Base-by-base conservation (phyloP, 2,329 filamentous ascomycete species). In the Fusarium devonianum region DNA sequence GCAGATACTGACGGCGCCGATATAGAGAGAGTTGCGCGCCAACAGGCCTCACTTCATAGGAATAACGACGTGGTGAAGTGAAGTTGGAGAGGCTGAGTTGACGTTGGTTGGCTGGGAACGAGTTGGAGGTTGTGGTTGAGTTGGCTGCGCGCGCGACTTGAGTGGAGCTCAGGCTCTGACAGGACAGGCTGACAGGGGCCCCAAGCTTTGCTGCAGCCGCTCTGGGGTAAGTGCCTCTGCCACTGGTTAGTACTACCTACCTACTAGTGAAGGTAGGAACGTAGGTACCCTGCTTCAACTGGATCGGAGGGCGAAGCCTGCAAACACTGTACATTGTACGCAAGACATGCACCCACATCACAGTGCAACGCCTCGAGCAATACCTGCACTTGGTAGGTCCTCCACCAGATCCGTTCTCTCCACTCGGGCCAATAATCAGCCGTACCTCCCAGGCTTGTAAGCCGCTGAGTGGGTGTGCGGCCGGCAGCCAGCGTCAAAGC, bases 31-130 rank as follows among this genome's bases (percentile, higher is more conserved):
- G 51, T 51, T 55, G 63, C 55, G 47, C 62, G 56, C 48, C 49
- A 62, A 53, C 41, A 50, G 41, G 39, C 55, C 48, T 60, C 58
- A 58, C 51, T 44, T 60, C 61, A 54, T 44, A 53, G 49, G 49
- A 53, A 53, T 46, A 40, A 56, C 41, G 42, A 63, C 44, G 56
- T 50, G 57, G 60, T 25, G 52, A 58, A 50, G 53, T 51, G 61
- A 65, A 53, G 58, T 65, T 60, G 53, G 64, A 66, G 64, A 66
- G 64, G 56, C 62, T 66, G 60, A 66, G 64, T 63, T 62, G 56
- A 17, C 30, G 56, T 50, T 58, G 53, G 57, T 45, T 51, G 32
- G 28, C 48, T 50, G 30, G 49, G 44, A 50, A 43, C 49, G 37
- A 56, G 41, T 29, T 41, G 49, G 49, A 49, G 52, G 58, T 62